Conservation (phyloP, 768 basidiomycete species). For the Boletus reticulatus region DNA sequence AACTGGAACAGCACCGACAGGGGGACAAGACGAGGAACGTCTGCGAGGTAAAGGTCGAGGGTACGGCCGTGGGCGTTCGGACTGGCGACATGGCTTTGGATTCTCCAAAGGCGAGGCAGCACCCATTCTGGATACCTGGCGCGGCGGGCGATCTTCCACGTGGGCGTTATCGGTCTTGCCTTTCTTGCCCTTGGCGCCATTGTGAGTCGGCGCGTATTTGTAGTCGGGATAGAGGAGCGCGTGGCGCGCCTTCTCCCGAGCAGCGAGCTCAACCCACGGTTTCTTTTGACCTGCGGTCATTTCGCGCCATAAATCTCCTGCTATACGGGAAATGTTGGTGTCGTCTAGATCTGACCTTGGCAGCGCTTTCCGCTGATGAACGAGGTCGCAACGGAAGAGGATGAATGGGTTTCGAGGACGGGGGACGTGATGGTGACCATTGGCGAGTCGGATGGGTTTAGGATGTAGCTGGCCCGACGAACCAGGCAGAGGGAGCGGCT, state of each 20-base stretch:
- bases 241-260: conserved; percentile 46
- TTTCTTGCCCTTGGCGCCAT: conserved; percentile 22
- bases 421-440: conserved; percentile 50
- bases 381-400: conserved; percentile 73
- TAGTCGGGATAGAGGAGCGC: conserved; percentile 41
- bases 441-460: conserved; percentile 12
- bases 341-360: conserved; percentile 58
- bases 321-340: conserved; percentile 65
- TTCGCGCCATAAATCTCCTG: conserved; percentile 62
- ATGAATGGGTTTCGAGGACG: conserved; percentile 80
- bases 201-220: conserved; percentile 36
- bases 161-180: conserved; percentile 7
- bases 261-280: conserved; percentile 53
- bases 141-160: conserved; percentile 9
- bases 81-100: conserved; percentile 5
- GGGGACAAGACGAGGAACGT: conserved; percentile 44
- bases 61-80: conserved; percentile 25
- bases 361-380: conserved; percentile 58
- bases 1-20: conserved; percentile 34
- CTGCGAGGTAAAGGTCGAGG: conserved; percentile 22
- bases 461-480: conserved; percentile 18
- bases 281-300: conserved; percentile 44
- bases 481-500: conserved; percentile 26
- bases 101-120: neutral
- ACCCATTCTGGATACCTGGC: conserved; percentile 10